A percentile compares a stretch with the other conserved stretches of the same genome.
Evolutionary conservation across 106 monocot species (phyloP).

Genomic region (Narthecium ossifragum): DNA sequence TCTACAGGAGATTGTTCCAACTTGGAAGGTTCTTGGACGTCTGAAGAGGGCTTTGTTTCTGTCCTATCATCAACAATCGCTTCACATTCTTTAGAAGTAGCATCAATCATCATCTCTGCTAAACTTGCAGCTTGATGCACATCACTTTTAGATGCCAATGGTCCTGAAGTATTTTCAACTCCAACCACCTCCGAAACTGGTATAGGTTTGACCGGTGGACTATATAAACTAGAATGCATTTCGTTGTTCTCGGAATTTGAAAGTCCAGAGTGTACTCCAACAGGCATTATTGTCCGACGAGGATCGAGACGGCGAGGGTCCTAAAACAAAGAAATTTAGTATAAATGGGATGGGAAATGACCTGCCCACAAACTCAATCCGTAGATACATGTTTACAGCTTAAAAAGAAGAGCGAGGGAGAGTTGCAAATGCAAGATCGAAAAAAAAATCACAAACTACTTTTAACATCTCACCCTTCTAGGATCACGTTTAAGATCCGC

Average conservation of each 20-base stretch:
- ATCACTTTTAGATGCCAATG: constrained; percentile 24
- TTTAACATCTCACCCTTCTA: constrained; percentile 58
- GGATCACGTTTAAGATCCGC: constrained; percentile 76
- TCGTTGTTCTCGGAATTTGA: constrained; percentile 22
- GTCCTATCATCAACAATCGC: constrained; percentile 14
- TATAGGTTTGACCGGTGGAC: constrained; percentile 15
- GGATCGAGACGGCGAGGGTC: constrained; percentile 96
- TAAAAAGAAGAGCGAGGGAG: no score
- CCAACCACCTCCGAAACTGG: constrained; percentile 12
- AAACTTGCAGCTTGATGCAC: constrained; percentile 18
- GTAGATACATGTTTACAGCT: no score
- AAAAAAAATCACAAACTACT: neutral
- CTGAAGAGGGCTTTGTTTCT: constrained; percentile 20
- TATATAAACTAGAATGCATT: constrained; percentile 19
- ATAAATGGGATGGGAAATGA: no score
- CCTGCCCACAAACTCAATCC: no score
- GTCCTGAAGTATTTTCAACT: constrained; percentile 17
- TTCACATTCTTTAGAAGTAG: constrained; percentile 17
- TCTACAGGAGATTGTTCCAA: constrained; percentile 24
- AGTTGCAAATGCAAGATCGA: no score
- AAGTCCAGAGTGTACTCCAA: constrained; percentile 9
- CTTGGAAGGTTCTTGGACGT: constrained; percentile 26
- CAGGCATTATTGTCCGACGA: constrained; percentile 35
- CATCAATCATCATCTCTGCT: constrained; percentile 8
- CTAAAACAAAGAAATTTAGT: constrained; percentile 40